A percentile compares a stretch with the other conserved stretches of the same genome.
Evolutionary conservation across 179 eudicot genomes (phyloP).

Genomic region (Spergularia azorica): DNA sequence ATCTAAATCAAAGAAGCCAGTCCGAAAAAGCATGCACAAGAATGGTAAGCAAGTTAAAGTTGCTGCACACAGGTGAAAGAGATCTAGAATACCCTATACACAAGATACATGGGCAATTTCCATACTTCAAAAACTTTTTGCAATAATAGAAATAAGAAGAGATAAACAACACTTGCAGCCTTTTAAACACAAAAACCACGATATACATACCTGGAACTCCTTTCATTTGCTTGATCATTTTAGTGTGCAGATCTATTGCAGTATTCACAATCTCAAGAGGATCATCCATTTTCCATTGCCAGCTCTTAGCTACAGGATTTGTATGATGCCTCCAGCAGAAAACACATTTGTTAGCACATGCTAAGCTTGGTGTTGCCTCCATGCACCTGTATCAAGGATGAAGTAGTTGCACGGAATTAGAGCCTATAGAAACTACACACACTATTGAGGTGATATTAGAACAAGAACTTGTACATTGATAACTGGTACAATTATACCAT

Average conservation of each 20-base stretch:
- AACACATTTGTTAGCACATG: conserved; percentile 98
- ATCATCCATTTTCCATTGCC: conserved; percentile 99
- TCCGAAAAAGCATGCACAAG: not conserved
- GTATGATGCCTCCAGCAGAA: conserved; percentile 99
- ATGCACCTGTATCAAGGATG: conserved; percentile 64
- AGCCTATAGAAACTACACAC: not conserved
- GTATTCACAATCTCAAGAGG: conserved; percentile 82
- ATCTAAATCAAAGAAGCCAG: not conserved
- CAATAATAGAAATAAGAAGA: not conserved
- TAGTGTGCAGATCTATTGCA: conserved; percentile 85
- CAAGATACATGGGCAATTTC: not conserved
- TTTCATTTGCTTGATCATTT: conserved; percentile 99
- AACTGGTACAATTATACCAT: not conserved
- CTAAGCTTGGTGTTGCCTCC: conserved; percentile 98
- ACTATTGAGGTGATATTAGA: not conserved
- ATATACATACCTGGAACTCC: conserved; percentile 86
- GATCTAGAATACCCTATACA: not conserved
- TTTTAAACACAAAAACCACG: not conserved
- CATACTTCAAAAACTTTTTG: not conserved
- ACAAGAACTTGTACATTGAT: not conserved
- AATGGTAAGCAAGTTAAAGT: not conserved
- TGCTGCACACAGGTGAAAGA: not conserved
- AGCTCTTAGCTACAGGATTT: conserved; percentile 92
- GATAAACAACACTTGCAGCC: not conserved
- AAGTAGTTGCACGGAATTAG: not conserved